A percentile compares a stretch with the other conserved stretches of the same genome.
Conservation (phyloP, 2,329 filamentous ascomycete species). For the Zasmidium angulare region DNA sequence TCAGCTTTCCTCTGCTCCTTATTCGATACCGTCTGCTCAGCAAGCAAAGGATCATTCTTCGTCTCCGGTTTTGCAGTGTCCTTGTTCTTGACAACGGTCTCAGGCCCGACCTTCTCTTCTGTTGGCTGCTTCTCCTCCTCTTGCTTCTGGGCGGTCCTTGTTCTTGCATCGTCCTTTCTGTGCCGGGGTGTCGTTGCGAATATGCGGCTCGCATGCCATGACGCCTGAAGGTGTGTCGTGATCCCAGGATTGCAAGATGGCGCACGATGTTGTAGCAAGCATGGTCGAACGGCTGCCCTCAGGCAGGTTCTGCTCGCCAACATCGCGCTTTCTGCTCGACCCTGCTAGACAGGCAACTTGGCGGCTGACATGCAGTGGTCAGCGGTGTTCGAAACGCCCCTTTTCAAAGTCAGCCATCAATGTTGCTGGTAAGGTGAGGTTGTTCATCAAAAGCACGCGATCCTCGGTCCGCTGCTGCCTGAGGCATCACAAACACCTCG, state of each 20-base stretch:
- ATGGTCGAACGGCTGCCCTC: conserved; percentile 22
- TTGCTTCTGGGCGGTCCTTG: conserved; percentile 26
- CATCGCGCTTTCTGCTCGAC: conserved; percentile 17
- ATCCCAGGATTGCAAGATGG: not conserved
- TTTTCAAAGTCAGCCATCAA: not conserved
- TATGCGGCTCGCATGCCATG: conserved; percentile 36
- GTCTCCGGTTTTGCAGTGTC: conserved; percentile 31
- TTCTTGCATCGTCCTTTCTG: conserved; percentile 42
- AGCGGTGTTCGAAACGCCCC: not conserved
- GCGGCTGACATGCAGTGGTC: too few species aligned
- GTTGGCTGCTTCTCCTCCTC: conserved; percentile 28
- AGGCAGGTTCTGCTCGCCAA: conserved; percentile 29
- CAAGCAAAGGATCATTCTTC: conserved; percentile 59
- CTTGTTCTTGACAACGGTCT: conserved; percentile 35
- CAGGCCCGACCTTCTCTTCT: conserved; percentile 36
- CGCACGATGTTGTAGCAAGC: conserved; percentile 6
- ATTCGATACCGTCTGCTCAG: conserved; percentile 64
- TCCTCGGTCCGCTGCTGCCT: not conserved
- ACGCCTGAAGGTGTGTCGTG: conserved; percentile 16
- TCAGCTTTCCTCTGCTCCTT: conserved; percentile 94
- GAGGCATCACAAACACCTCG: not conserved
- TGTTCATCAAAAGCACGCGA: not conserved
- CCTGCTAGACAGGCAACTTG: too few species aligned
- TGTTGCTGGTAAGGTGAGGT: not conserved
- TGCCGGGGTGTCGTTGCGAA: conserved; percentile 46